Base-by-base conservation (phyloP, 2,329 filamentous ascomycete species). In the Hymenoscyphus fraxineus region DNA sequence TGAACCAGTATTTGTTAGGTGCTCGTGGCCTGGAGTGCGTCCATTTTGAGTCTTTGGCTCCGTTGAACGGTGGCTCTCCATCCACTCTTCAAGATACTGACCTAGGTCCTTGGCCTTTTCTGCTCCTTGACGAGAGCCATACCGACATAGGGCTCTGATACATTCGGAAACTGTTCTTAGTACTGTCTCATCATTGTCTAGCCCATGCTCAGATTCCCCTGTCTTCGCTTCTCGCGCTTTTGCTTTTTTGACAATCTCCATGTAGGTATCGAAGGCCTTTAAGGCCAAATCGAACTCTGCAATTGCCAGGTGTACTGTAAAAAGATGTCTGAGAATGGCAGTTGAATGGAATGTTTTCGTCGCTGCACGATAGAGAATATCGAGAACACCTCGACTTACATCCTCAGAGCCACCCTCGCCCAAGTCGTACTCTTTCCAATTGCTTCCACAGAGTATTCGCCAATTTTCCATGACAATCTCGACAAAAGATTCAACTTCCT, bases 341-440 rank as follows among this genome's bases (percentile, higher is more conserved):
- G 94, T 96, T 1, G 95, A 99, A 77, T 99, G 95, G 73, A 95
- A 99, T 0, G 93, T 97, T 77, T 95, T 97, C 10, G 90, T 92
- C 7, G 94, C 92, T 27, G 93, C 92, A 47, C 90, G 89, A 77
- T 98, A 99, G 6, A 99, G 82, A 35, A 93, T 91, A 76, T 95
- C 93, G 51, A 99, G 83, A 39, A 96, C 87, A 60, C 88, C 88
- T 62, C 89, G 87, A 67, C 90, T 90, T 19, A 94, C 80, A 27
- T 83, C 86, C 73, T 89, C 87, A 71, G 92, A 90, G 9, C 93
- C 93, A 6, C 91, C 92, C 71, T 89, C 86, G 3, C 92, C 93
- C 35, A 97, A 82, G 69, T 97, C 92, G 62, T 87, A 80, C 68
- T 96, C 90, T 54, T 82, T 84, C 93, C 93, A 97, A 16, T 85